Base-by-base conservation (phyloP, 768 basidiomycete species). In the Vararia minispora region DNA sequence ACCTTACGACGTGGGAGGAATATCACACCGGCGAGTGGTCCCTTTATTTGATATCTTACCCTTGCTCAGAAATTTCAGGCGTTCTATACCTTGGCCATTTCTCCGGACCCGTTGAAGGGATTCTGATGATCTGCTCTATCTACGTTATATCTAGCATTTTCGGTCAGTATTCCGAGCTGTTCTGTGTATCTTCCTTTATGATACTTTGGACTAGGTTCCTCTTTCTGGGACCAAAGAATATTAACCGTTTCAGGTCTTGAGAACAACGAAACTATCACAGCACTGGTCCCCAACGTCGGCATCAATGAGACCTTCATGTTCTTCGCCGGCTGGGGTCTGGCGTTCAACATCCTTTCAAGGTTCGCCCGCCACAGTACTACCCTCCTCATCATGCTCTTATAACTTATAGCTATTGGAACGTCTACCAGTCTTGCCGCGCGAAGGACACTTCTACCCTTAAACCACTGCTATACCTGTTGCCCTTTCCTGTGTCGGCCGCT, bases 81-180 rank as follows among this genome's bases (percentile, higher is more conserved):
- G 79, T 84, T 46, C 65, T 98, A 12, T 99, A 79, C 65, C 79
- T 99, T 13, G 90, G 87, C 7, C 74, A 81, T 24, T 94, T 94
- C 59, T 94, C 89, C 12, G 94, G 95, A 1, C 94, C 95, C 0
- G 86, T 97, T 2, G 95, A 98, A 58, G 95, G 95, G 6, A 94
- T 98, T 47, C 63, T 99, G 25, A 71, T 97, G 58, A 80, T 98
- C 39, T 65, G 80, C 20, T 55, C 49, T 7, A 78, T 97, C 39
- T 97, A 80, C 61, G 47, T 77, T 22, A 62, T 94, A 37, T 81
- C 83, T 10, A 92, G 89, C 0, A 57, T 84, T 36, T 79, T 68
- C 50, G 87, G 87, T 76, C 44, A 33, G 68, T 53, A 27, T 20
- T 23, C 16, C 12, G 9, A 16, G n/a, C 10, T 28, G 20, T 28